A percentile compares a stretch with the other conserved stretches of the same genome.
These are phyloP conservation scores for Emmonsia crescens DNA, from an alignment of 2,329 filamentous ascomycete species.

Conservation along the genomic window DNA sequence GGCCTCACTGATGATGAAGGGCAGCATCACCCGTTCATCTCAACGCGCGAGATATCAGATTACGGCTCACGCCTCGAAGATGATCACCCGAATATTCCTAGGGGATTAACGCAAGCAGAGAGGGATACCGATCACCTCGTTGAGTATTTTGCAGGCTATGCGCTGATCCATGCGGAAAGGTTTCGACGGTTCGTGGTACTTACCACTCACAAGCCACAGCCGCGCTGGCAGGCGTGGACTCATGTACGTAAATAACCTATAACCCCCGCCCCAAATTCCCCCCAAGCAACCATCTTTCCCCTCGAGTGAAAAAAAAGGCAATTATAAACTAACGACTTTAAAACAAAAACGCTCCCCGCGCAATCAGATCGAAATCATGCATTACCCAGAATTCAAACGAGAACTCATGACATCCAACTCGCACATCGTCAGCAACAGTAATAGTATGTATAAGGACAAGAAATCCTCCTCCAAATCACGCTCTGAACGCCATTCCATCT, in stretches of 20 bases:
- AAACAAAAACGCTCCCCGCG: neutral
- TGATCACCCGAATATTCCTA: conserved; percentile 17
- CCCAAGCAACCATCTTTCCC: neutral
- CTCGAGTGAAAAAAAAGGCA: neutral
- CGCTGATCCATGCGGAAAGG: conserved; percentile 21
- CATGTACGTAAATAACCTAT: conserved; percentile 16
- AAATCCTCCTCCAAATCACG: neutral
- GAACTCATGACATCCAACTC: neutral
- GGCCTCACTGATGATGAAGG: conserved; percentile 16
- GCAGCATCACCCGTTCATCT: conserved; percentile 21
- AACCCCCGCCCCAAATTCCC: neutral
- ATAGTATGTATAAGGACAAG: neutral
- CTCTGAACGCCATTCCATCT: neutral
- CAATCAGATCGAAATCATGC: conserved; percentile 11
- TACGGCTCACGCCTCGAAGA: conserved; percentile 22
- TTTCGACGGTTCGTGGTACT: conserved; percentile 26
- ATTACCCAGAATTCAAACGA: conserved; percentile 11
- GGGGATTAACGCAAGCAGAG: conserved; percentile 18
- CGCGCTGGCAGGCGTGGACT: conserved; percentile 22
- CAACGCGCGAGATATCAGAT: conserved; percentile 16
- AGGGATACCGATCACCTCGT: conserved; percentile 27
- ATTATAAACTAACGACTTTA: neutral
- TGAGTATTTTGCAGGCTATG: conserved; percentile 31
- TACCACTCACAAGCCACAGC: conserved; percentile 15
- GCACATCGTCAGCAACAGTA: neutral